A percentile compares a stretch with the other conserved stretches of the same genome.
Evolutionary conservation across 176 grass and related monocot genomes (phyloP).

Genomic region (Pontederia crassipes): DNA sequence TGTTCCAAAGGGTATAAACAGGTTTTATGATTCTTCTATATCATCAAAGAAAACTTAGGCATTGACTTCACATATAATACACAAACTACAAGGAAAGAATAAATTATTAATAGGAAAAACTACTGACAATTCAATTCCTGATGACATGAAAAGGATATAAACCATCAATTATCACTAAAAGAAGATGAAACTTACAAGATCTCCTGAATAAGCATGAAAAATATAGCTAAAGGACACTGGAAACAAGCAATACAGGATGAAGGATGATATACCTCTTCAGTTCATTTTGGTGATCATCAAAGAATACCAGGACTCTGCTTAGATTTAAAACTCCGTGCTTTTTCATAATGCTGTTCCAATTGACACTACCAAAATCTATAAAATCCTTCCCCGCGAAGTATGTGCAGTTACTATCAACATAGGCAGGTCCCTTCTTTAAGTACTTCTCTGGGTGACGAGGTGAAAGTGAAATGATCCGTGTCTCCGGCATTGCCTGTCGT

Average conservation of each 20-base stretch:
- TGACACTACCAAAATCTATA: constrained; percentile 67
- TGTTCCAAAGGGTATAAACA: constrained; percentile 13
- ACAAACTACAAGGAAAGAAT: too few species aligned
- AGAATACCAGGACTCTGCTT: constrained; percentile 70
- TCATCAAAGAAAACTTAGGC: neutral
- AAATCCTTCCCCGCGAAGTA: constrained; percentile 77
- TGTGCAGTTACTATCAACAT: constrained; percentile 90
- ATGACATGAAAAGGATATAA: too few species aligned
- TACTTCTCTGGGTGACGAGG: constrained; percentile 83
- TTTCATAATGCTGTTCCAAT: constrained; percentile 52
- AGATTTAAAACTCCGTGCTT: constrained; percentile 64
- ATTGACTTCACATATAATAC: too few species aligned
- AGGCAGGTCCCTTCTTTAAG: constrained; percentile 69
- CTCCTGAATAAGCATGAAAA: neutral
- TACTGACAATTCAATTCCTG: too few species aligned
- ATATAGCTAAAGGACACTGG: neutral
- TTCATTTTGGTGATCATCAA: constrained; percentile 92
- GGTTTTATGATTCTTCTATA: constrained; percentile 1
- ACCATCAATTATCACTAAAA: too few species aligned
- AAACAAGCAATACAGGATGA: neutral
- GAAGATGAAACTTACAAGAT: neutral
- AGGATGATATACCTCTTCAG: constrained; percentile 50
- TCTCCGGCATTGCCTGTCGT: constrained; percentile 63
- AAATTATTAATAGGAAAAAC: too few species aligned
- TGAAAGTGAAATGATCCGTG: constrained; percentile 57